Percentiles rank a stretch among this genome's conserved stretches.
These are phyloP conservation scores for Nitzschia sp. DNA, from an alignment of 108 stramenopile genomes.

Conservation along the genomic window DNA sequence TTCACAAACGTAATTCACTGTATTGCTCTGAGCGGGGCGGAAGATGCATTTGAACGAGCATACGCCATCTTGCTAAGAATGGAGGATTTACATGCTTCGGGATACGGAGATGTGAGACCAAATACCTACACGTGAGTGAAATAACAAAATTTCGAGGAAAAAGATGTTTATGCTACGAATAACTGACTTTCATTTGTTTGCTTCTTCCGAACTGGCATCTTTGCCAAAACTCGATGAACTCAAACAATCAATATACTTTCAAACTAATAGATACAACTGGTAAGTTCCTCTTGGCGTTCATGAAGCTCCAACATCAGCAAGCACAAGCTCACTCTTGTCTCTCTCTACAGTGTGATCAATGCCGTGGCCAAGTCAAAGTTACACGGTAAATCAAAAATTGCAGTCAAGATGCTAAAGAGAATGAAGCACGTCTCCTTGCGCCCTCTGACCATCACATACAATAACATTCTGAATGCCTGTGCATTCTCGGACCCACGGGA, in stretches of 20 bases:
- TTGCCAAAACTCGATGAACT: too few species aligned
- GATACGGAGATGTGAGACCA: slow-evolving; percentile 27
- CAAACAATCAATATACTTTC: too few species aligned
- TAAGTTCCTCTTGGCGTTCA: neutral
- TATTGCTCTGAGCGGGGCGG: slow-evolving; percentile 27
- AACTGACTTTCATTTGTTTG: too few species aligned
- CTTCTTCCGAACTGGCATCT: too few species aligned
- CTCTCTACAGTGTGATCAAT: slow-evolving; percentile 19
- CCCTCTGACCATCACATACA: slow-evolving; percentile 41
- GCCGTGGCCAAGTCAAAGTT: slow-evolving; percentile 38
- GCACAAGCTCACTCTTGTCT: too few species aligned
- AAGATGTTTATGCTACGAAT: too few species aligned
- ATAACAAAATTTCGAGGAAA: too few species aligned
- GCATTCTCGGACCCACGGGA: slow-evolving; percentile 12
- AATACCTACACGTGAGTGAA: slow-evolving; percentile 10
- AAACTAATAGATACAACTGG: too few species aligned
- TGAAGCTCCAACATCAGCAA: too few species aligned
- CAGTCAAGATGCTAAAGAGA: slow-evolving; percentile 14
- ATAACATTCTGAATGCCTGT: slow-evolving; percentile 43
- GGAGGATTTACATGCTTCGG: slow-evolving; percentile 27
- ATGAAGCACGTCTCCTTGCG: slow-evolving; percentile 29
- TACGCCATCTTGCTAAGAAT: slow-evolving; percentile 24
- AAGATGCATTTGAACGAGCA: slow-evolving; percentile 30
- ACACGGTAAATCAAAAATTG: slow-evolving; percentile 45
- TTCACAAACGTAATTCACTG: slow-evolving; percentile 36